phyloP scores from a whole-genome alignment of 768 basidiomycete species.

The Leccinum boreale region DNA sequence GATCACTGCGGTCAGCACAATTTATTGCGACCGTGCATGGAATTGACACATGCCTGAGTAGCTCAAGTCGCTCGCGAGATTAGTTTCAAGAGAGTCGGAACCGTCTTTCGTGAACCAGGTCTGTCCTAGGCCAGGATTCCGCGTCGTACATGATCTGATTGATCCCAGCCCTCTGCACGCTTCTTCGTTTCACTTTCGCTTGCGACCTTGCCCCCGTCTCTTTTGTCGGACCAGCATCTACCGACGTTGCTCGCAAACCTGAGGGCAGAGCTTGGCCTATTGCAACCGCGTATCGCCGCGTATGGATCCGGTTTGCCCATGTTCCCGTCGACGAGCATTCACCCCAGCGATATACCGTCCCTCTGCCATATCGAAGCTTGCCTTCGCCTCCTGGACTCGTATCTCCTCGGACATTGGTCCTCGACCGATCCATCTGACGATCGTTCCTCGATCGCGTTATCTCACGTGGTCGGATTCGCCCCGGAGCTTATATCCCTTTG shows the following conservation, averaged over 20 bases:
- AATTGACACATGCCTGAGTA: conserved; percentile 18
- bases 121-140: neutral
- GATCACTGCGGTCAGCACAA: conserved; percentile 44
- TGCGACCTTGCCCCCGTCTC: conserved; percentile 43
- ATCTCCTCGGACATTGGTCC: conserved; percentile 58
- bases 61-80: conserved; percentile 35
- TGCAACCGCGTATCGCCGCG: conserved; percentile 37
- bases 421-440: conserved; percentile 13
- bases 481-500: conserved; percentile 51
- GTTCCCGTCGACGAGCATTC: conserved; percentile 25
- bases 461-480: conserved; percentile 31
- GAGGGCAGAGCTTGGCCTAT: conserved; percentile 36
- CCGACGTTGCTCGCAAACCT: conserved; percentile 32
- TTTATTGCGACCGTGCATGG: neutral
- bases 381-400: conserved; percentile 59
- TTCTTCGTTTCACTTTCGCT: conserved; percentile 53
- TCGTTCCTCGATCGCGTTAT: conserved; percentile 3
- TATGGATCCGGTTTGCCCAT: conserved; percentile 41
- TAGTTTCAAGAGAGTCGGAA: conserved; percentile 35
- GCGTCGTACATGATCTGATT: conserved; percentile 5
- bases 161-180: conserved; percentile 47
- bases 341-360: conserved; percentile 29
- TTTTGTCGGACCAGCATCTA: conserved; percentile 35
- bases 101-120: conserved; percentile 23
- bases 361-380: conserved; percentile 51